Percentiles rank a stretch among this genome's conserved stretches.
phyloP scores from a whole-genome alignment of 2,329 filamentous ascomycete genomes.

The Alternaria brassicicola region DNA sequence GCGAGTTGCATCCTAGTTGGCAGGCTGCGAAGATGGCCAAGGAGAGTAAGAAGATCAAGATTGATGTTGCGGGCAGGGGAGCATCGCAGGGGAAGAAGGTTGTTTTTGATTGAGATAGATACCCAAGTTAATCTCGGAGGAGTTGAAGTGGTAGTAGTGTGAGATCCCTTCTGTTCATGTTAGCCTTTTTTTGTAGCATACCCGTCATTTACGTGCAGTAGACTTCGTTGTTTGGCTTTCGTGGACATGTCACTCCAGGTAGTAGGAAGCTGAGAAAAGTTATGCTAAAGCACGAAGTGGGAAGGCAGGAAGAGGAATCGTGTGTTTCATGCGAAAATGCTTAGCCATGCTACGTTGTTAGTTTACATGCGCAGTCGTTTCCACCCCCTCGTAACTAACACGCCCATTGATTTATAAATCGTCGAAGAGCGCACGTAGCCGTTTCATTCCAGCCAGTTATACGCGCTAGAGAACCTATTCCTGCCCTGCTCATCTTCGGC shows the following conservation, averaged over 20 bases:
- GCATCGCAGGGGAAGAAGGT: constrained; percentile 66
- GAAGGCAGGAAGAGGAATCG: background rate
- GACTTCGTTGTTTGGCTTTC: no score
- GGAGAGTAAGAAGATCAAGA: constrained; percentile 56
- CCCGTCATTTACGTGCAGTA: background rate
- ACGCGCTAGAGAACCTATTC: no score
- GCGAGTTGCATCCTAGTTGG: constrained; percentile 68
- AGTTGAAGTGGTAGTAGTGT: background rate
- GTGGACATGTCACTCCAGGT: background rate
- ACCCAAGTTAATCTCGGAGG: background rate
- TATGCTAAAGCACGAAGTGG: background rate
- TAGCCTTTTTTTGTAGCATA: background rate
- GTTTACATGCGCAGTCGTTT: background rate
- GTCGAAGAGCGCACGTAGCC: background rate
- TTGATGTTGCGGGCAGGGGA: constrained; percentile 37
- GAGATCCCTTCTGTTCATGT: background rate
- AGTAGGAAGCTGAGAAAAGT: no score
- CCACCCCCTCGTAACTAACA: background rate
- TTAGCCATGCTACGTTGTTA: background rate
- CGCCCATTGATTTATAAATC: background rate
- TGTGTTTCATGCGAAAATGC: background rate
- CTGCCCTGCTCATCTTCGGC: background rate
- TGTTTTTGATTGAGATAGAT: constrained; percentile 60
- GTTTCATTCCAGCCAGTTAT: no score
- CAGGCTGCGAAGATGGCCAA: constrained; percentile 67